These are phyloP conservation scores for Fusarium sp. DNA, from an alignment of 2,329 filamentous ascomycete species.

Conservation along the genomic window DNA sequence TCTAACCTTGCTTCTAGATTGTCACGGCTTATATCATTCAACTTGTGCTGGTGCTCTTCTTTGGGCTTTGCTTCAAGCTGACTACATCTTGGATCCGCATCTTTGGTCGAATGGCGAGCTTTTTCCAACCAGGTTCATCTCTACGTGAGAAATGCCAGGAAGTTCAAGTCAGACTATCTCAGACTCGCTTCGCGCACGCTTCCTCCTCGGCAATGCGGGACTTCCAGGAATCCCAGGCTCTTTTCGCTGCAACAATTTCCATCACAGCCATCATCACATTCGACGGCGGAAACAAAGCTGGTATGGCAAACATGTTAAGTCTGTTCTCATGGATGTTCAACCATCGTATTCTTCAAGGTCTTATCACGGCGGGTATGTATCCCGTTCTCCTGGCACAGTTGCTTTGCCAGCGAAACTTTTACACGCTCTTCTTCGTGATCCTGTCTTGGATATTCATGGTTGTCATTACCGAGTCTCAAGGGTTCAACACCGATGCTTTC, in stretches of 20 bases:
- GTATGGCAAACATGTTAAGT: neutral
- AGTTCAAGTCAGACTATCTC: neutral
- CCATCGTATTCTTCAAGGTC: neutral
- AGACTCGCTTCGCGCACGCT: neutral
- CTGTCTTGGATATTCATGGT: neutral
- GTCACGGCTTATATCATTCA: constrained; percentile 3
- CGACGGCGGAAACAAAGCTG: neutral
- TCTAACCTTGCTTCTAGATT: neutral
- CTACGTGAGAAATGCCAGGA: neutral
- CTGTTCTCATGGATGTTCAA: constrained; percentile 4
- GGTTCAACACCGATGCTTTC: neutral
- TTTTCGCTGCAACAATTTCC: constrained; percentile 3
- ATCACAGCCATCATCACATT: constrained; percentile 2
- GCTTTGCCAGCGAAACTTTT: neutral
- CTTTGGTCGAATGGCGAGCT: neutral
- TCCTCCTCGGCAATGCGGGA: neutral
- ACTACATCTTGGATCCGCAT: neutral
- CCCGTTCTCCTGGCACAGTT: neutral
- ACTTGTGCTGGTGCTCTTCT: neutral
- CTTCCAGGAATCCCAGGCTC: constrained; percentile 4
- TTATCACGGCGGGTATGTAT: neutral
- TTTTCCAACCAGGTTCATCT: fast-evolving
- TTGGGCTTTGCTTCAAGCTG: neutral
- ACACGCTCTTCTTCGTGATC: neutral
- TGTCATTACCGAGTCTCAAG: neutral